Evolutionary conservation across 2,329 filamentous ascomycete species (phyloP).

Genomic region (Hymenoscyphus salicellus): DNA sequence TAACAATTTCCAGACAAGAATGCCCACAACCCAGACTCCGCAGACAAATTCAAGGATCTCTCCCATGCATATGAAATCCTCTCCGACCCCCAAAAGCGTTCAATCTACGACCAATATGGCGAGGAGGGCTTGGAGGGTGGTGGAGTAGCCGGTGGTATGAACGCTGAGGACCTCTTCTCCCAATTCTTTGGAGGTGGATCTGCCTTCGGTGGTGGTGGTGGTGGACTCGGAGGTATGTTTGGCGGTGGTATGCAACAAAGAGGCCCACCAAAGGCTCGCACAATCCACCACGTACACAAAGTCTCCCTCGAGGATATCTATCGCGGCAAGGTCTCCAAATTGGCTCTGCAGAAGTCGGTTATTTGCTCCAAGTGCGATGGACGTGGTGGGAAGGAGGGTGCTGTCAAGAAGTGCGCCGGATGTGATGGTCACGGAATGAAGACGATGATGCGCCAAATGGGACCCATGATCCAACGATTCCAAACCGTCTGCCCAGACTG

Average conservation of each 20-base stretch:
- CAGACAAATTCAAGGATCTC: slow-evolving; percentile 98
- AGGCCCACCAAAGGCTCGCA: slow-evolving; percentile 84
- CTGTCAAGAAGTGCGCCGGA: slow-evolving; percentile 87
- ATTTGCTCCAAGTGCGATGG: slow-evolving; percentile 95
- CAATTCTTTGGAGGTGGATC: slow-evolving; percentile 85
- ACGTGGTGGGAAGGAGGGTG: slow-evolving; percentile 92
- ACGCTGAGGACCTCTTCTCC: slow-evolving; percentile 91
- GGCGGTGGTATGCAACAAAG: slow-evolving; percentile 72
- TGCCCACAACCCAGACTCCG: slow-evolving; percentile 83
- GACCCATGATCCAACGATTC: slow-evolving; percentile 99
- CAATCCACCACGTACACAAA: slow-evolving; percentile 98
- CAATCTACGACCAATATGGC: slow-evolving; percentile 94
- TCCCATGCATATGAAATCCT: slow-evolving; percentile 95
- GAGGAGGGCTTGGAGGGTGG: slow-evolving; percentile 94
- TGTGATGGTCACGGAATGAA: slow-evolving; percentile 97
- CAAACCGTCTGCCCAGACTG: slow-evolving; percentile 99
- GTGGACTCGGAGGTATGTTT: slow-evolving; percentile 72
- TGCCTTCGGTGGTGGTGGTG: slow-evolving; percentile 66
- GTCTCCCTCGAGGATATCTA: slow-evolving; percentile 98
- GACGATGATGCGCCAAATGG: slow-evolving; percentile 99
- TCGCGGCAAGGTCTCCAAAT: slow-evolving; percentile 94
- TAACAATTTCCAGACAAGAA: slow-evolving; percentile 74
- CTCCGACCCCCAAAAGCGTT: slow-evolving; percentile 86
- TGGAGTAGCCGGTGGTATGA: slow-evolving; percentile 77
- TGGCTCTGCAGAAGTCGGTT: slow-evolving; percentile 94